Evolutionary conservation across 306 rosid genomes (phyloP).

Genomic region (Dalbergia cochinchinensis): DNA sequence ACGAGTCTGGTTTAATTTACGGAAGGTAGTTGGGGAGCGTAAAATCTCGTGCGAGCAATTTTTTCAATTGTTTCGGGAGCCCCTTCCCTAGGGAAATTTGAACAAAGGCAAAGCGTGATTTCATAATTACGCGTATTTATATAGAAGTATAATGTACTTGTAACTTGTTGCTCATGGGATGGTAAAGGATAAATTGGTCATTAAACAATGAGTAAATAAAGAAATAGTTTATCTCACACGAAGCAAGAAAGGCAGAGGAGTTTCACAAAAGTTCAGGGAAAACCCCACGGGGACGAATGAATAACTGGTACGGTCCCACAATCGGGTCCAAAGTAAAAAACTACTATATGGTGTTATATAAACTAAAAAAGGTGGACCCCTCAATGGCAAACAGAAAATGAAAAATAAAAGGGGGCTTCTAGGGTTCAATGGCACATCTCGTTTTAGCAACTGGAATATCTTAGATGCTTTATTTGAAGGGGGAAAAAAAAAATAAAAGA

Average conservation of each 20-base stretch:
- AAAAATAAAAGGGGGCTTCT: constrained; percentile 33
- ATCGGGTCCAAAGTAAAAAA: constrained; percentile 13
- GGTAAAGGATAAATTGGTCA: constrained; percentile 35
- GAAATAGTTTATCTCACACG: constrained; percentile 35
- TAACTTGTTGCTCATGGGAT: background rate
- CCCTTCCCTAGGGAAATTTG: background rate
- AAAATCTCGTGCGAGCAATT: constrained; percentile 11
- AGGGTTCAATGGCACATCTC: constrained; percentile 48
- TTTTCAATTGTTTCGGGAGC: background rate
- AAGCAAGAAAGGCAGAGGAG: constrained; percentile 48
- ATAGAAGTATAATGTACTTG: no score
- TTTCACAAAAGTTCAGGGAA: constrained; percentile 49
- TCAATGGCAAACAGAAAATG: background rate
- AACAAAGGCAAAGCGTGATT: constrained; percentile 31
- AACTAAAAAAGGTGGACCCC: constrained; percentile 20
- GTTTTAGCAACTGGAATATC: constrained; percentile 59
- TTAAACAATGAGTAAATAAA: constrained; percentile 26
- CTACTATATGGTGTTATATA: background rate
- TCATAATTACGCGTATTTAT: background rate
- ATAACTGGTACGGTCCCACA: constrained; percentile 42
- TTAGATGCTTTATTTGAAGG: constrained; percentile 37
- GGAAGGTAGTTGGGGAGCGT: constrained; percentile 32
- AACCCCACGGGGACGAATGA: constrained; percentile 63
- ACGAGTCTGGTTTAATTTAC: constrained; percentile 8
- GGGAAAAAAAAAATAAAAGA: background rate